Conservation (phyloP, 495 filamentous ascomycete genomes). For the Achaetomiella virescens region DNA sequence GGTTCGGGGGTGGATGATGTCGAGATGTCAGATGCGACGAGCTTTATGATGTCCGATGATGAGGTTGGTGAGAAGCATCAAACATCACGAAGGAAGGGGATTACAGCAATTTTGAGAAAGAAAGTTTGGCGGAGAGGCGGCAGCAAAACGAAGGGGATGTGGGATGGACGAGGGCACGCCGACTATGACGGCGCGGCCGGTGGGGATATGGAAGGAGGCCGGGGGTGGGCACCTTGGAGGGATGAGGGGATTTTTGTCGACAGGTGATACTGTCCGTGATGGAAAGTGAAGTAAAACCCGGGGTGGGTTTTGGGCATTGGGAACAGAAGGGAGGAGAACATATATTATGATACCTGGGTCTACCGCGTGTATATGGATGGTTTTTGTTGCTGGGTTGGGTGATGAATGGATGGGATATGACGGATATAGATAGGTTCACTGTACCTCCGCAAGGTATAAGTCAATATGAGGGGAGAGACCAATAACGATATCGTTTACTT, state of each 20-base stretch:
- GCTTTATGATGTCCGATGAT: slow-evolving; percentile 26
- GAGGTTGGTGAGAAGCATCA: slow-evolving; percentile 10
- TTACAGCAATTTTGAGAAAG: not conserved
- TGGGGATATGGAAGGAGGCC: slow-evolving; percentile 7
- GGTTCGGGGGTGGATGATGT: slow-evolving; percentile 21
- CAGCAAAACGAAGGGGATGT: slow-evolving; percentile 1
- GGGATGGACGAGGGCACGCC: slow-evolving; percentile 30
- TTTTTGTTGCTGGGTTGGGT: too few species aligned
- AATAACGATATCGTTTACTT: too few species aligned
- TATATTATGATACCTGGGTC: too few species aligned
- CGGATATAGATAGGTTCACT: too few species aligned
- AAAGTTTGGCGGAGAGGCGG: not conserved
- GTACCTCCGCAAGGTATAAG: too few species aligned
- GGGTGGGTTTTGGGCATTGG: too few species aligned
- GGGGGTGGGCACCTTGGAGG: slow-evolving; percentile 10
- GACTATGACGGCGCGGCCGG: slow-evolving; percentile 17
- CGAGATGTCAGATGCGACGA: slow-evolving; percentile 41
- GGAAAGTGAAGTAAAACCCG: too few species aligned
- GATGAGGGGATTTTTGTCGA: slow-evolving; percentile 1
- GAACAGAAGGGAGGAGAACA: too few species aligned
- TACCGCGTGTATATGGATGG: too few species aligned
- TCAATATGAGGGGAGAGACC: too few species aligned
- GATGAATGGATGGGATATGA: too few species aligned
- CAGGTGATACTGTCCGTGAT: too few species aligned
- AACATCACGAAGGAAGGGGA: not conserved